These are phyloP conservation scores for Aspergillus aculeatinus DNA, from an alignment of 2,329 filamentous ascomycete species.

Conservation along the genomic window DNA sequence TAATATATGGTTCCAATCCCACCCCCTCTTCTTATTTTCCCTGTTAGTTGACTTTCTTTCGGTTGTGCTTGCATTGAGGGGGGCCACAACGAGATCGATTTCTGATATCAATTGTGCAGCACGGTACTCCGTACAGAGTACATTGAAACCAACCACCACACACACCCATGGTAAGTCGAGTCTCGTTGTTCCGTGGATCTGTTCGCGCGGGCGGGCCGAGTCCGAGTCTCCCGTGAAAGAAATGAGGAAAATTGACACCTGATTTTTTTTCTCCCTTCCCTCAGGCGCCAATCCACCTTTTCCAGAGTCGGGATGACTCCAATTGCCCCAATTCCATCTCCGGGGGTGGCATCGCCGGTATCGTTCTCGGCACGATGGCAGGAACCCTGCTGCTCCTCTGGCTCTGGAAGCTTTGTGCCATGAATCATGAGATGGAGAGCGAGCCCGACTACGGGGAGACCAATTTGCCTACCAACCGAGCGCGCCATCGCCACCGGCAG, in stretches of 20 bases:
- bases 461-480: slow-evolving; percentile 8
- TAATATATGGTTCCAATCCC: not conserved
- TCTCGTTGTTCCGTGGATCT: not conserved
- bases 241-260: not conserved
- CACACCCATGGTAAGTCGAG: not conserved
- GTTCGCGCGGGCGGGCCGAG: not conserved
- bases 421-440: slow-evolving; percentile 20
- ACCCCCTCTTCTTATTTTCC: not conserved
- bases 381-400: slow-evolving; percentile 38
- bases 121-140: too few species aligned
- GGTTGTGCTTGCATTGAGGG: too few species aligned
- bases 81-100: too few species aligned
- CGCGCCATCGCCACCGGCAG: slow-evolving; percentile 21
- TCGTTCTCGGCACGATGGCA: slow-evolving; percentile 41
- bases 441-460: slow-evolving; percentile 28
- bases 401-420: slow-evolving; percentile 32
- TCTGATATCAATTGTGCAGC: too few species aligned
- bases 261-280: not conserved
- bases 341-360: slow-evolving; percentile 41
- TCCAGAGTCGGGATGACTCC: slow-evolving; percentile 4
- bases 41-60: not conserved
- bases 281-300: not conserved
- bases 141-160: not conserved
- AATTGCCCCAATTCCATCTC: slow-evolving; percentile 29
- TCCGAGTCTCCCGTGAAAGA: not conserved